Evolutionary conservation across 805 yeast genomes (phyloP).

Genomic region (Tetrapisispora nanseiensis): DNA sequence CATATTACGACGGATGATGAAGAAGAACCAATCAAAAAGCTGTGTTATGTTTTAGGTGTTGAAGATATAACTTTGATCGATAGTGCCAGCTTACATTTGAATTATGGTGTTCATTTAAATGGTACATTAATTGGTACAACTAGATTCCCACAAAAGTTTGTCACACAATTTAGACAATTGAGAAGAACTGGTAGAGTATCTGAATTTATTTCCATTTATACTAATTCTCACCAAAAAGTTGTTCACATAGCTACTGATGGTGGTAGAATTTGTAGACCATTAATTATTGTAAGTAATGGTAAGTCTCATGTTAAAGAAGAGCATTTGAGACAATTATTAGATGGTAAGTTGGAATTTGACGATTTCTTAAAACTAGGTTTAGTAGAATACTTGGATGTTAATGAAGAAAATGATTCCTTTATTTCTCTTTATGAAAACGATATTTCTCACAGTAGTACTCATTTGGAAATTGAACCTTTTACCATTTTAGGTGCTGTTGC

Average conservation of each 20-base stretch:
- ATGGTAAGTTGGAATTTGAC: conserved; percentile 78
- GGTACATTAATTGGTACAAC: conserved; percentile 94
- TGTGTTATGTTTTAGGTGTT: conserved; percentile 79
- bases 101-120: conserved; percentile 78
- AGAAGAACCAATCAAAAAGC: conserved; percentile 71
- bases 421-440: conserved; percentile 85
- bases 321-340: conserved; percentile 53
- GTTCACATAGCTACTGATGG: conserved; percentile 99
- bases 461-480: conserved; percentile 91
- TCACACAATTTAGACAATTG: conserved; percentile 61
- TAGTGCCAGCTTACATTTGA: conserved; percentile 71
- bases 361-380: conserved; percentile 78
- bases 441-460: conserved; percentile 51
- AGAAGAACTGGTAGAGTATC: conserved; percentile 82
- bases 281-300: conserved; percentile 76
- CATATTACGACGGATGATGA: conserved; percentile 98
- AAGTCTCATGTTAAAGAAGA: conserved; percentile 57
- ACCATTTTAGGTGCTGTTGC: conserved; percentile 98
- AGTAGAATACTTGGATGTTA: conserved; percentile 93
- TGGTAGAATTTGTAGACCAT: conserved; percentile 94
- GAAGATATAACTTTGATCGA: conserved; percentile 77
- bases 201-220: conserved; percentile 83
- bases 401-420: conserved; percentile 90
- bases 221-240: conserved; percentile 81
- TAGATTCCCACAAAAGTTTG: conserved; percentile 76